Base-by-base conservation (phyloP, 1,284 basidiomycete genomes). In the Lignosus rhinocerotis region DNA sequence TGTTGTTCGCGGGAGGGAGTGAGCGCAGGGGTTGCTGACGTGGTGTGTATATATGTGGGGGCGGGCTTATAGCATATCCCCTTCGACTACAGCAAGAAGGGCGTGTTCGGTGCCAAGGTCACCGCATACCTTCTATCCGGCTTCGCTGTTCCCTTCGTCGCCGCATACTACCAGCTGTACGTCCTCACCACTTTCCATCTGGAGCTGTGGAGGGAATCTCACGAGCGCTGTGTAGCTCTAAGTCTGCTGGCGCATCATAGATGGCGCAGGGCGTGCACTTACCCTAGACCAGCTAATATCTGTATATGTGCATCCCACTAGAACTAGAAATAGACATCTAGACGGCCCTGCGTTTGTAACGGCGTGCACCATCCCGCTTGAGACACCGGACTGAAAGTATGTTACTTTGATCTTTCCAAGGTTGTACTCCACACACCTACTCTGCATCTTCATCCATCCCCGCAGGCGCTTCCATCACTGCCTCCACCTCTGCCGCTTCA, bases 101-200 rank as follows among this genome's bases (percentile, higher is more conserved):
- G 67, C 33, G 63, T 72, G 4, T 91, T 89, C 65, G 90, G 76
- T 14, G 45, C 76, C 59, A 92, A 90, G 74, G 67, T 89, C 43
- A 67, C 72, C 25, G 60, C 75, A 12, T 89, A 82, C 72, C 76
- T 91, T 56, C 43, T 73, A 14, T 56, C 74, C 17, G 89, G 89
- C 19, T 90, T 91, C 70, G 71, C 79, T 58, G 80, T 91, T 61
- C 90, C 90, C 33, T 85, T 90, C 71, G 63, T 80, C 57, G 88
- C 88, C 3, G 75, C 83, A 9, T 72, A 67, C 38, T 85, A 80
- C 69, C 88, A 90, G 73, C 64, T 92, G 90, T 92, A 67, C 65
- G 90, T 67, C 9, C 25, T 77, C 2, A 14, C 46, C 16, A 31
- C 43, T 42, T 56, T 53, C 55, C 16, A 48, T 46, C n/a, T 21